phyloP scores from a whole-genome alignment of 768 basidiomycete genomes.

The Lanmaoa rubissima region DNA sequence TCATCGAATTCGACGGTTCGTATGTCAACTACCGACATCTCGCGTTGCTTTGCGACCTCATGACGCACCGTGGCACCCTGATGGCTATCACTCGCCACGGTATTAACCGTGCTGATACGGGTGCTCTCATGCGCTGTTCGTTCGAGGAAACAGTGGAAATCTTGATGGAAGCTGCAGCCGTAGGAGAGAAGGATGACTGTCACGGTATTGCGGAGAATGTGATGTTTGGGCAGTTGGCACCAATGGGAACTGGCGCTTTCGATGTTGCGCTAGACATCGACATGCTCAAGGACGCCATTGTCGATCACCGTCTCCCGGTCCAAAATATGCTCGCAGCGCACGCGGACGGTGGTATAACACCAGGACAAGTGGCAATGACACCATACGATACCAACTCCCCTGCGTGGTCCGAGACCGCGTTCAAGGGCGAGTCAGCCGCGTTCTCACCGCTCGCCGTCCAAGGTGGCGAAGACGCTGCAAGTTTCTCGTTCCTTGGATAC shows the following conservation, averaged over 20 bases:
- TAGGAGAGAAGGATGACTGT: constrained; percentile 98
- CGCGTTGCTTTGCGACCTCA: constrained; percentile 93
- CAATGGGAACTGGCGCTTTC: constrained; percentile 97
- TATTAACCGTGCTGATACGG: constrained; percentile 99
- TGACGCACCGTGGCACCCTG: constrained; percentile 92
- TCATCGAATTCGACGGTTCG: constrained; percentile 99
- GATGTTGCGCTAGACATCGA: constrained; percentile 96
- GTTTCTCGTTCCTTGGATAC: constrained; percentile 71
- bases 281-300: constrained; percentile 97
- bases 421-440: constrained; percentile 82
- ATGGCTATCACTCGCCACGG: constrained; percentile 99
- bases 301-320: constrained; percentile 90
- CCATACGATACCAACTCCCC: constrained; percentile 94
- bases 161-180: constrained; percentile 96
- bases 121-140: constrained; percentile 96
- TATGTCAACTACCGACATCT: constrained; percentile 99
- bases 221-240: constrained; percentile 99
- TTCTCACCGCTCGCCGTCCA: constrained; percentile 95
- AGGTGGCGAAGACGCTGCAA: constrained; percentile 78
- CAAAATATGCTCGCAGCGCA: constrained; percentile 77
- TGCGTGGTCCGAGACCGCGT: constrained; percentile 71
- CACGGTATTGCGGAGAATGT: constrained; percentile 99
- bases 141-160: constrained; percentile 99
- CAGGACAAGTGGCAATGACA: constrained; percentile 91
- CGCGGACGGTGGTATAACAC: constrained; percentile 86